A percentile compares a stretch with the other conserved stretches of the same genome.
Evolutionary conservation across 441 rosid genomes (phyloP).

Genomic region (Erodium texanum): DNA sequence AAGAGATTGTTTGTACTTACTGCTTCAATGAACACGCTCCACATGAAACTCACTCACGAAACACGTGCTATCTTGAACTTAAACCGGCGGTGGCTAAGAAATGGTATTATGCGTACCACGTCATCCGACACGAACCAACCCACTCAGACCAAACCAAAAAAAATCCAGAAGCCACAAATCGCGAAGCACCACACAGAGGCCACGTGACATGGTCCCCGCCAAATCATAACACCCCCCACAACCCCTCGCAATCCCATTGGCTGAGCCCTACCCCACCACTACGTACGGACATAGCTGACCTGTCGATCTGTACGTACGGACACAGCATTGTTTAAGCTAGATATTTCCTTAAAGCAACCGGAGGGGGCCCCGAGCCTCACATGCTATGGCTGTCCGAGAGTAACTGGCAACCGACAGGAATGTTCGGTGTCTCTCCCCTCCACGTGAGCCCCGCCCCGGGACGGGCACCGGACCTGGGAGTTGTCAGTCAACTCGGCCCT

Average conservation of each 20-base stretch:
- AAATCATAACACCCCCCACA: neutral
- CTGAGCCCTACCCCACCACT: neutral
- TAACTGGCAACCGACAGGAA: conserved; percentile 77
- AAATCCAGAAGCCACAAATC: neutral
- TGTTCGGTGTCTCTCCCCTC: conserved; percentile 42
- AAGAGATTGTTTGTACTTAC: no score
- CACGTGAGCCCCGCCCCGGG: conserved; percentile 22
- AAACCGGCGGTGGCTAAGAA: no score
- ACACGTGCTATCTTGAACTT: neutral
- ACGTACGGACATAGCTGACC: neutral
- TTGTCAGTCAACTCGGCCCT: conserved; percentile 28
- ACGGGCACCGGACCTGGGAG: conserved; percentile 38
- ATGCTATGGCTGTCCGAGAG: conserved; percentile 35
- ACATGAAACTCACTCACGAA: neutral
- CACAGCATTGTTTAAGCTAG: neutral
- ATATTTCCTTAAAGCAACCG: no score
- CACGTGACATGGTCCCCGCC: neutral
- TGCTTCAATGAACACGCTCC: no score
- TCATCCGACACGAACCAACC: neutral
- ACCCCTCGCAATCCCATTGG: neutral
- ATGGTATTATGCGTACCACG: neutral
- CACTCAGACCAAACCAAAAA: neutral
- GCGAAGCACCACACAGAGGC: neutral
- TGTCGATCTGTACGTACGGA: neutral
- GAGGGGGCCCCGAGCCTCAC: neutral